A percentile compares a stretch with the other conserved stretches of the same genome.
Conservation (phyloP, 202 grass and related monocot genomes). For the Setaria viridis region DNA sequence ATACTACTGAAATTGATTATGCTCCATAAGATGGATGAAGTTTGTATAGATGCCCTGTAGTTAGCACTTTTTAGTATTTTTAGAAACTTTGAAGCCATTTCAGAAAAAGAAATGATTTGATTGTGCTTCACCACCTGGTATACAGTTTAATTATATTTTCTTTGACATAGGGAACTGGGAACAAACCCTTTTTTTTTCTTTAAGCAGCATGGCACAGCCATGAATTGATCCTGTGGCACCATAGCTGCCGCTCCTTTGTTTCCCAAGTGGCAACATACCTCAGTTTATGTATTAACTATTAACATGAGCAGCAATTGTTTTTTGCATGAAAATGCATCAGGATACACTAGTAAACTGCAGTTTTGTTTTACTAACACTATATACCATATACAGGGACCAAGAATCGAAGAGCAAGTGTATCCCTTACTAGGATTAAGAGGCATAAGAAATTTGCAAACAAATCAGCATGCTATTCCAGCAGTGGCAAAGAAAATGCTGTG, state of each 20-base stretch:
- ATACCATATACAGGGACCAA: slow-evolving; percentile 52
- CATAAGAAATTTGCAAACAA: slow-evolving; percentile 37
- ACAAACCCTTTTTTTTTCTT: not conserved
- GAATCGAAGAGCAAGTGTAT: slow-evolving; percentile 40
- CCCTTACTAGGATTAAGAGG: slow-evolving; percentile 38
- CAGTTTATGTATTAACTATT: not conserved
- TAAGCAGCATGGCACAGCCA: not conserved
- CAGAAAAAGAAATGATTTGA: not conserved
- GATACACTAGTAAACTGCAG: slow-evolving; percentile 22
- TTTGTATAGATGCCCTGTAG: slow-evolving; percentile 25
- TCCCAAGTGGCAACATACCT: not conserved
- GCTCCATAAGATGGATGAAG: slow-evolving; percentile 3
- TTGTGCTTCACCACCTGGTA: slow-evolving; percentile 6
- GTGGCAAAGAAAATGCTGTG: slow-evolving; percentile 40
- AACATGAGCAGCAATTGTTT: not conserved
- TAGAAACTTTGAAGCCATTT: not conserved
- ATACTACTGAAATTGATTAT: slow-evolving; percentile 23
- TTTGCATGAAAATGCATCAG: slow-evolving; percentile 7
- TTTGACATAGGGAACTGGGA: not conserved
- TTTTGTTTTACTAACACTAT: slow-evolving; percentile 47
- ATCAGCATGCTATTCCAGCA: slow-evolving; percentile 37
- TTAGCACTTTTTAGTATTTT: slow-evolving; percentile 17
- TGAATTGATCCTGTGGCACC: slow-evolving; percentile 14
- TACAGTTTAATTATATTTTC: not conserved
- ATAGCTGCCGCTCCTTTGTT: slow-evolving; percentile 1